Evolutionary conservation across 2,329 filamentous ascomycete species (phyloP).

Genomic region (Neoscytalidium dimidiatum): DNA sequence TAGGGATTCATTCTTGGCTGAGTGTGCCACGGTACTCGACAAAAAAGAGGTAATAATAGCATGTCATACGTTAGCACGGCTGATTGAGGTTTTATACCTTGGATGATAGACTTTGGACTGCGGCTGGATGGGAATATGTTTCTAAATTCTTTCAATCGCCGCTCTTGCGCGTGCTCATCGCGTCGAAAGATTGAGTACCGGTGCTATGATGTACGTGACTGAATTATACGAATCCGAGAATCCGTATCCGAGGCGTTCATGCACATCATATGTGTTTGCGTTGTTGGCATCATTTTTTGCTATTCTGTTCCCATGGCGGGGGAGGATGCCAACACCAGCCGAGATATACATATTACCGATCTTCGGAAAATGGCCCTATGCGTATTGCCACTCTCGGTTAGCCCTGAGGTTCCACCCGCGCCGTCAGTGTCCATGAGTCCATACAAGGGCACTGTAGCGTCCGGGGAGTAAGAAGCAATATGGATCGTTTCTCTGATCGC

Average conservation of each 20-base stretch:
- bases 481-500: not conserved
- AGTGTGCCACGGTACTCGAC: not conserved
- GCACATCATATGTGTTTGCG: no score
- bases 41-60: slow-evolving; percentile 16
- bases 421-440: not conserved
- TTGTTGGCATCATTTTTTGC: no score
- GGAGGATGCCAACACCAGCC: not conserved
- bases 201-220: not conserved
- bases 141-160: not conserved
- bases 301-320: no score
- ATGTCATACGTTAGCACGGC: not conserved
- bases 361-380: slow-evolving; percentile 1
- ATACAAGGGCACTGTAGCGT: not conserved
- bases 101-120: not conserved
- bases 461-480: not conserved
- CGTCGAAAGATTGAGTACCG: not conserved
- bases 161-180: not conserved
- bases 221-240: no score
- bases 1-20: not conserved
- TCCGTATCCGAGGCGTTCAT: no score
- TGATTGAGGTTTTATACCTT: not conserved
- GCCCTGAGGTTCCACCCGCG: slow-evolving; percentile 7
- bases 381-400: slow-evolving; percentile 4
- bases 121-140: not conserved
- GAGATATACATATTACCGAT: not conserved